phyloP scores from a whole-genome alignment of 2,329 filamentous ascomycete genomes.

The Colletotrichum higginsianum region DNA sequence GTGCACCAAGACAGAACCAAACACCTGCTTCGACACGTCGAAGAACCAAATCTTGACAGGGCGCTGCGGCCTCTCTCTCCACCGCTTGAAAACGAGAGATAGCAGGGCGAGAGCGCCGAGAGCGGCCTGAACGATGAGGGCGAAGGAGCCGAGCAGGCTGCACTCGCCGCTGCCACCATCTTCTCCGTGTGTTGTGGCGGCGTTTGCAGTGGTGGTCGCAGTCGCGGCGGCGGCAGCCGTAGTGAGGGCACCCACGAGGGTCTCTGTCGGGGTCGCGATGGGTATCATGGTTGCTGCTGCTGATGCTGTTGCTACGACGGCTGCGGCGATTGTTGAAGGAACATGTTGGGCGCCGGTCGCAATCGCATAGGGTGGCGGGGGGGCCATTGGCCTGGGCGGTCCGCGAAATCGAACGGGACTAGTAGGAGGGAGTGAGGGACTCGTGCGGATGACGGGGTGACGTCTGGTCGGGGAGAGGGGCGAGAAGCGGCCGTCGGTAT shows the following conservation, averaged over 20 bases:
- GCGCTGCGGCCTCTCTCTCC: slow-evolving; percentile 90
- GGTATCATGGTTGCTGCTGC: slow-evolving; percentile 34
- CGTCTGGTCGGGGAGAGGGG: slow-evolving; percentile 29
- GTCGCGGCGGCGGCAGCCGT: slow-evolving; percentile 48
- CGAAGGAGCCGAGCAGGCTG: slow-evolving; percentile 89
- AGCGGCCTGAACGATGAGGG: slow-evolving; percentile 89
- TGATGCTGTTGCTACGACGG: slow-evolving; percentile 27
- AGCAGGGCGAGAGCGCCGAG: slow-evolving; percentile 87
- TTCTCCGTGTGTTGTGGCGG: slow-evolving; percentile 53
- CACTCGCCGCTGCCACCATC: slow-evolving; percentile 78
- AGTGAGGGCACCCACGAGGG: slow-evolving; percentile 47
- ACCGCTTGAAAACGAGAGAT: slow-evolving; percentile 93
- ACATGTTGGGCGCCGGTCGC: slow-evolving; percentile 38
- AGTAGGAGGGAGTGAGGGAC: slow-evolving; percentile 19
- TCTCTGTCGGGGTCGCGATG: slow-evolving; percentile 35
- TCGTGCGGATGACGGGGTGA: slow-evolving; percentile 32
- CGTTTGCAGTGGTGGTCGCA: slow-evolving; percentile 45
- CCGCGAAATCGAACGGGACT: slow-evolving; percentile 21
- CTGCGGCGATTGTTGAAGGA: slow-evolving; percentile 33
- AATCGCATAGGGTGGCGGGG: slow-evolving; percentile 40
- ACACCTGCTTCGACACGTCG: slow-evolving; percentile 96
- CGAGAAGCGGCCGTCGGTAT: slow-evolving; percentile 31
- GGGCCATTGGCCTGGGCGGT: slow-evolving; percentile 37
- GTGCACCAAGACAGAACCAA: slow-evolving; percentile 92
- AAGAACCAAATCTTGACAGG: slow-evolving; percentile 98